A percentile compares a stretch with the other conserved stretches of the same genome.
Conservation (phyloP, 2,329 filamentous ascomycete genomes). For the Lasiodiplodia theobromae region DNA sequence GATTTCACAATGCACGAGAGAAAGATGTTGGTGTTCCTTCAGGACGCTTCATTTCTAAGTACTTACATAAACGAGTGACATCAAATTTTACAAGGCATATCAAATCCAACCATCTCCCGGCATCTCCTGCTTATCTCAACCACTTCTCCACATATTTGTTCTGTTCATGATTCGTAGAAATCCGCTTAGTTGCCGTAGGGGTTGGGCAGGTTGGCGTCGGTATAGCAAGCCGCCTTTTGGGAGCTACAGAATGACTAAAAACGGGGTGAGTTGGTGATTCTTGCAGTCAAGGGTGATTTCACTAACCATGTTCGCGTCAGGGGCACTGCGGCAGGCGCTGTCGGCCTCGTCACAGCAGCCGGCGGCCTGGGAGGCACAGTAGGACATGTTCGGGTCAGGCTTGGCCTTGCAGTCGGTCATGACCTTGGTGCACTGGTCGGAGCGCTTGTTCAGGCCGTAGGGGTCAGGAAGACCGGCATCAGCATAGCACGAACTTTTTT, state of each 20-base stretch:
- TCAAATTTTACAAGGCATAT: neutral
- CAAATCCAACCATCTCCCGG: neutral
- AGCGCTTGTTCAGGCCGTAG: neutral
- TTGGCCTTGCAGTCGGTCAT: too few relatives aligned
- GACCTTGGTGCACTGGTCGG: neutral
- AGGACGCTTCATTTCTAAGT: neutral
- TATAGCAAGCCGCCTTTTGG: conserved; percentile 3
- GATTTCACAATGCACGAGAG: neutral
- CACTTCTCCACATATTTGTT: neutral
- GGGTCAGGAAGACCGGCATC: conserved; percentile 15
- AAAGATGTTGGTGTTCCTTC: neutral
- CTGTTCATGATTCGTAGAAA: neutral
- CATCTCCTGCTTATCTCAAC: neutral
- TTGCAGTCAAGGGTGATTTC: too few relatives aligned
- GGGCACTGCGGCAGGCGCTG: neutral
- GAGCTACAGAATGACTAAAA: too few relatives aligned
- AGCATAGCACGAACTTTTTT: neutral
- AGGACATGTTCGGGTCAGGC: too few relatives aligned
- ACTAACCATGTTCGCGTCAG: neutral
- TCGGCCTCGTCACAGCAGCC: neutral
- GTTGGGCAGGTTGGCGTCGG: neutral
- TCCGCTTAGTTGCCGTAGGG: conserved; percentile 16
- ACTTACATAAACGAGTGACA: conserved; percentile 3
- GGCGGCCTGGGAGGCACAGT: too few relatives aligned
- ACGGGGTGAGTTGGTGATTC: too few relatives aligned